These are phyloP conservation scores for Cryptococcus wingfieldii DNA, from an alignment of 1,284 basidiomycete species.

Conservation along the genomic window DNA sequence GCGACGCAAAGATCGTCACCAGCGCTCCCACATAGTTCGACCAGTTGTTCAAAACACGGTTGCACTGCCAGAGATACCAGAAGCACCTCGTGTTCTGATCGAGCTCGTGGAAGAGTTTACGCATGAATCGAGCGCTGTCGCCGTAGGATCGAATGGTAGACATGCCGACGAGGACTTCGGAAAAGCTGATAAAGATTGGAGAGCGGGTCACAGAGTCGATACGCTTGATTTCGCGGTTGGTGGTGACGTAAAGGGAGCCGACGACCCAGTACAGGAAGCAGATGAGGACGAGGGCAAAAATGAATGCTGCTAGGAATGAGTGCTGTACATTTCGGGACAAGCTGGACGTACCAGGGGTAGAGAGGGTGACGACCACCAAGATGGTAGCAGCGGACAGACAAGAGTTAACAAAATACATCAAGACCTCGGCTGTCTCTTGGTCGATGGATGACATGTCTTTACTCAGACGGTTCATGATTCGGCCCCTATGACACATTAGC, in stretches of 20 bases:
- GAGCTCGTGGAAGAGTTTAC: constrained; percentile 48
- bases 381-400: constrained; percentile 39
- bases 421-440: constrained; percentile 46
- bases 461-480: constrained; percentile 53
- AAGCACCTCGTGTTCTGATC: constrained; percentile 52
- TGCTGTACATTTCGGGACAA: constrained; percentile 6
- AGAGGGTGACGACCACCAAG: constrained; percentile 41
- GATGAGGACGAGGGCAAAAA: constrained; percentile 48
- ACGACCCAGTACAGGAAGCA: constrained; percentile 48
- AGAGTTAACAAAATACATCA: constrained; percentile 45
- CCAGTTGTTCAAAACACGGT: constrained; percentile 50
- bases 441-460: constrained; percentile 54
- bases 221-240: constrained; percentile 55
- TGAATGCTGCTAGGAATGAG: constrained; percentile 28
- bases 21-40: constrained; percentile 51
- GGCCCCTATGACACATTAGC: constrained; percentile 36
- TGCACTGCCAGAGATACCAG: constrained; percentile 49
- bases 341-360: constrained; percentile 33
- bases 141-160: constrained; percentile 54
- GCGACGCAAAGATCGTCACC: constrained; percentile 50
- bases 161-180: constrained; percentile 50
- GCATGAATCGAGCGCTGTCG: constrained; percentile 51
- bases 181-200: constrained; percentile 57
- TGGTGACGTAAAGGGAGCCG: constrained; percentile 51
- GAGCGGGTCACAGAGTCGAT: constrained; percentile 54